A percentile compares a stretch with the other conserved stretches of the same genome.
Conservation (phyloP, 805 yeast genomes). For the Wickerhamiella domercqiae region DNA sequence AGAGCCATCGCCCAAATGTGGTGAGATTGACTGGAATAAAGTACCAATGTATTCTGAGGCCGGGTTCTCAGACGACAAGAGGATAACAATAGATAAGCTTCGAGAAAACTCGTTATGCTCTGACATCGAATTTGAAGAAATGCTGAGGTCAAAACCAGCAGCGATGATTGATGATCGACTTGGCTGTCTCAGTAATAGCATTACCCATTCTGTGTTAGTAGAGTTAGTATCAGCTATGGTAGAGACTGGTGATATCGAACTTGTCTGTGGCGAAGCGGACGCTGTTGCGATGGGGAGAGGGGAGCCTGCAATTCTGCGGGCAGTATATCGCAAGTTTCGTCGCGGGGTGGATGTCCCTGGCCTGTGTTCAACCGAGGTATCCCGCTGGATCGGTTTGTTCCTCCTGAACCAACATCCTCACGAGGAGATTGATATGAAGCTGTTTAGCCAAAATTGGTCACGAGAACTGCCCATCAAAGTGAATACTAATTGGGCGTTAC, state of each 20-base stretch:
- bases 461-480: slow-evolving; percentile 35
- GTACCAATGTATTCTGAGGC: slow-evolving; percentile 15
- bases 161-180: slow-evolving; percentile 32
- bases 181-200: slow-evolving; percentile 20
- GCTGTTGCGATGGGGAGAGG: slow-evolving; percentile 10
- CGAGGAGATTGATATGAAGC: slow-evolving; percentile 26
- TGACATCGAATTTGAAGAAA: slow-evolving; percentile 32
- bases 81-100: slow-evolving; percentile 1
- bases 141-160: slow-evolving; percentile 44
- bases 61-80: background rate
- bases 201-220: slow-evolving; percentile 17
- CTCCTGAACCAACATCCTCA: slow-evolving; percentile 29
- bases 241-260: slow-evolving; percentile 7
- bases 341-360: slow-evolving; percentile 19
- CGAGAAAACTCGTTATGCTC: slow-evolving; percentile 25
- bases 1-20: slow-evolving; percentile 13
- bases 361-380: slow-evolving; percentile 32
- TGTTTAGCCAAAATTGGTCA: slow-evolving; percentile 25
- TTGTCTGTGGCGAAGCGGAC: background rate
- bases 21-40: slow-evolving; percentile 13
- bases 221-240: slow-evolving; percentile 18
- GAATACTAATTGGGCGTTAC: slow-evolving; percentile 40
- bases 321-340: slow-evolving; percentile 36
- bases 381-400: slow-evolving; percentile 49
- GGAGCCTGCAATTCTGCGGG: slow-evolving; percentile 27